Conservation (phyloP, 345 rosid genomes). For the Lumnitzera littorea region DNA sequence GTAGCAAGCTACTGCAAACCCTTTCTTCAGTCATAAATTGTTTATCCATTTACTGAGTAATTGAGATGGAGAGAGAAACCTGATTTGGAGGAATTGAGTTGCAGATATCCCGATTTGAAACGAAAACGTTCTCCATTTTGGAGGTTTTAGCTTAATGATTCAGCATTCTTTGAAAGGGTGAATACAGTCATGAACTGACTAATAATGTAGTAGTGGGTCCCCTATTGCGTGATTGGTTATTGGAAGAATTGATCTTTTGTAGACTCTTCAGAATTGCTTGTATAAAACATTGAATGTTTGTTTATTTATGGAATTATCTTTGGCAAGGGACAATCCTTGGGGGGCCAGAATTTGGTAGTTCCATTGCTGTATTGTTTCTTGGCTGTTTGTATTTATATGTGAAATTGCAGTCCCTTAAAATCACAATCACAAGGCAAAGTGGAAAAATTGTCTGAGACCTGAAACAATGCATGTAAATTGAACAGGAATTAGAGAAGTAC, state of each 20-base stretch:
- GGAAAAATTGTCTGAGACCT: too few species aligned
- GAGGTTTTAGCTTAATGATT: too few species aligned
- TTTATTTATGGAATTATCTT: neutral
- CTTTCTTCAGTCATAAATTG: neutral
- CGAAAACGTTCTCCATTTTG: neutral
- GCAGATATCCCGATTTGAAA: neutral
- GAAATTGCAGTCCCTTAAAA: neutral
- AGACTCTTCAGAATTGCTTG: too few species aligned
- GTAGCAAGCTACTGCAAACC: neutral
- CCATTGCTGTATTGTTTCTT: neutral
- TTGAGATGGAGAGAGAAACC: conserved; percentile 1
- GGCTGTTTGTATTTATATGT: neutral
- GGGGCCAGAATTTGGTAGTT: neutral
- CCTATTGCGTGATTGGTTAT: too few species aligned
- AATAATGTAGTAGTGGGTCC: too few species aligned
- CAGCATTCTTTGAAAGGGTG: too few species aligned
- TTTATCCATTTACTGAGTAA: neutral
- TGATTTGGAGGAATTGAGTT: conserved; percentile 6
- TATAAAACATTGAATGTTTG: too few species aligned
- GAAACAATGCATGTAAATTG: too few species aligned
- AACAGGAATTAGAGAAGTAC: too few species aligned
- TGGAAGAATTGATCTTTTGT: too few species aligned
- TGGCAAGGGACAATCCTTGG: neutral
- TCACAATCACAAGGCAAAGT: too few species aligned
- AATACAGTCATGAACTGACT: too few species aligned